Evolutionary conservation across 345 rosid species (phyloP).

Genomic region (Salix viminalis): DNA sequence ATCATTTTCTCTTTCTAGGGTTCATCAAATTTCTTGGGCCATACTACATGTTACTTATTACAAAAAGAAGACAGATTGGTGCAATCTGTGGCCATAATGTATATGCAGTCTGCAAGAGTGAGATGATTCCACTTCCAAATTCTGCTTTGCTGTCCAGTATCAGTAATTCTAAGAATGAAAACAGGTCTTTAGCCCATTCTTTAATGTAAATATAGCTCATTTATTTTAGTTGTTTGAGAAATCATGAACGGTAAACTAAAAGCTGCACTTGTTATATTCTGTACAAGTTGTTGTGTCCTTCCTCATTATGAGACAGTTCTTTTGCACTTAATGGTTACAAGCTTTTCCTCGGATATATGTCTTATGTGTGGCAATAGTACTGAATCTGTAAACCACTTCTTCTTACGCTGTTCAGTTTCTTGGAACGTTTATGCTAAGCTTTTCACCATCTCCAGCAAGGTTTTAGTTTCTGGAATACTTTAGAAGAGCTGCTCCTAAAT

Average conservation of each 20-base stretch:
- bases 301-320: not conserved
- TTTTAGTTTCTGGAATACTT: not conserved
- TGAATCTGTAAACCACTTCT: not conserved
- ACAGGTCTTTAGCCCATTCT: slow-evolving; percentile 53
- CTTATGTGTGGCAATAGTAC: not conserved
- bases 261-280: not conserved
- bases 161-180: slow-evolving; percentile 59
- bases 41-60: slow-evolving; percentile 89
- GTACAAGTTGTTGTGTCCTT: not conserved
- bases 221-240: not conserved
- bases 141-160: slow-evolving; percentile 42
- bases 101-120: slow-evolving; percentile 74
- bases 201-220: slow-evolving; percentile 5
- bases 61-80: slow-evolving; percentile 84
- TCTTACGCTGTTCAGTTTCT: not conserved
- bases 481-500: not conserved
- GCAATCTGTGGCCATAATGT: slow-evolving; percentile 80
- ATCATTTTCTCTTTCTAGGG: slow-evolving; percentile 42
- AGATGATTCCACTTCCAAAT: slow-evolving; percentile 73
- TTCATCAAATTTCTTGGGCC: slow-evolving; percentile 94
- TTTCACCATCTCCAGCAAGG: not conserved
- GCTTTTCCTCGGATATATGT: not conserved
- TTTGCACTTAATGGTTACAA: not conserved
- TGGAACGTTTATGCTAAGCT: not conserved
- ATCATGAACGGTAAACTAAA: slow-evolving; percentile 10